Evolutionary conservation across 495 filamentous ascomycete species (phyloP), one percentile per base, ranked within the genome.

Genomic region (Delitschia confertaspora): DNA sequence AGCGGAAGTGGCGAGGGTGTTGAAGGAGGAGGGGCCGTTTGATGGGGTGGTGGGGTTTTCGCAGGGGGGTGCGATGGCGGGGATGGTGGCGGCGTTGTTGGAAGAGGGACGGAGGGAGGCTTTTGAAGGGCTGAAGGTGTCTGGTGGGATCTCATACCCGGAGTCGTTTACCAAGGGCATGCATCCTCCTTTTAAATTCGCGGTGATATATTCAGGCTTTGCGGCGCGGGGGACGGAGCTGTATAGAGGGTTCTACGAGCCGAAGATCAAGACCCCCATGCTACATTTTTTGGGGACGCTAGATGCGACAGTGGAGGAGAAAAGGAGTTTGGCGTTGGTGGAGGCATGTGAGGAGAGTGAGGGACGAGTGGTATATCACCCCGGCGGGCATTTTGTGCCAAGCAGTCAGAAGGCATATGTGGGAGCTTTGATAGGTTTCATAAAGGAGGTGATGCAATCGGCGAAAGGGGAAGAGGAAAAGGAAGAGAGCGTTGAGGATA

Each of bases 381-480:
- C 91, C 2, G 91, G 91, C 10, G 89, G 91, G 0, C 91, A 98
- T 63, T 93, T 89, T 59, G 69, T 98, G 56, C 91, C 91, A 0
- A 77, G 61, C 38, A 62, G 82, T 38, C 74, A 76, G 53, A 81
- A 82, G 65, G 78, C 83, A 47, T 94, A 81, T 74, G 75, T 82
- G 27, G 77, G 78, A 67, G 78, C 74, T 33, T 62, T 89, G 37
- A 77, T 79, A 27, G 74, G 69, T 20, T 98, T 94, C 65, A 73
- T 95, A 20, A 72, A 66, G 63, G 75, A 79, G 50, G 69, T 69
- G 45, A 56, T 76, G 57, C 69, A 51, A n/a, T 48, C 47, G 13
- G 22, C 34, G 13, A 58, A 45, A 14, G 31, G n/a, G 0, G 38
- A 14, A 8, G 48, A 36, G 10, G 58, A 55, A 26, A 62, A 64